phyloP scores from a whole-genome alignment of 139 green algal species.

The Chlorella ohadii region DNA sequence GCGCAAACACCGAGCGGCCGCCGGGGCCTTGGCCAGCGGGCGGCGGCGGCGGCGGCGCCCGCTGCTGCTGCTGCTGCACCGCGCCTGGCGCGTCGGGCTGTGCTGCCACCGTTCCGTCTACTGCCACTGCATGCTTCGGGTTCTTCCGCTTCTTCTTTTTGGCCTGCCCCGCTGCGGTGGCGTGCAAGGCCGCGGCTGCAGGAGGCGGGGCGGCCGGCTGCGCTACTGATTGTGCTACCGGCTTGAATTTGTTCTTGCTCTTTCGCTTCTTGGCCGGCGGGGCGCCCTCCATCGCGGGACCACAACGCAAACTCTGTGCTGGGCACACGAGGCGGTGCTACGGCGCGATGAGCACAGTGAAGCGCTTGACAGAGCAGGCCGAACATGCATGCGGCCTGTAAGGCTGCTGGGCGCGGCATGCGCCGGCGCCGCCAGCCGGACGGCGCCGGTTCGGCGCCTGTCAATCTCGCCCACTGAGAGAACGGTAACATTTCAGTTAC shows the following conservation, averaged over 20 bases:
- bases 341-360: background rate
- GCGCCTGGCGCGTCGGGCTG: slow-evolving; percentile 9
- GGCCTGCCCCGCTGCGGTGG: too few relatives aligned
- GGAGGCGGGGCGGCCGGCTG: too few relatives aligned
- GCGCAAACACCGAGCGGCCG: background rate
- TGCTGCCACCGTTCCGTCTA: background rate
- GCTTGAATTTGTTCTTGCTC: slow-evolving; percentile 16
- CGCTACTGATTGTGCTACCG: too few relatives aligned
- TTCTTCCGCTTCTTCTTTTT: slow-evolving; percentile 14
- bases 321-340: too few relatives aligned
- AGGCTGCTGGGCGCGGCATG: too few relatives aligned
- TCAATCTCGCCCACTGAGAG: too few relatives aligned
- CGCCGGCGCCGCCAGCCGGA: too few relatives aligned
- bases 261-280: slow-evolving; percentile 6
- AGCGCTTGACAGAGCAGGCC: background rate
- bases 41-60: background rate
- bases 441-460: too few relatives aligned
- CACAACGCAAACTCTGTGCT: too few relatives aligned
- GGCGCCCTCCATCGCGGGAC: background rate
- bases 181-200: too few relatives aligned
- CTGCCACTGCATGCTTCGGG: background rate
- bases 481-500: too few relatives aligned
- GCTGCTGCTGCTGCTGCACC: background rate
- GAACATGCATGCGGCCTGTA: too few relatives aligned
- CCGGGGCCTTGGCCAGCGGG: background rate